Evolutionary conservation across 257 asterid species (phyloP).

Genomic region (Striga asiatica): DNA sequence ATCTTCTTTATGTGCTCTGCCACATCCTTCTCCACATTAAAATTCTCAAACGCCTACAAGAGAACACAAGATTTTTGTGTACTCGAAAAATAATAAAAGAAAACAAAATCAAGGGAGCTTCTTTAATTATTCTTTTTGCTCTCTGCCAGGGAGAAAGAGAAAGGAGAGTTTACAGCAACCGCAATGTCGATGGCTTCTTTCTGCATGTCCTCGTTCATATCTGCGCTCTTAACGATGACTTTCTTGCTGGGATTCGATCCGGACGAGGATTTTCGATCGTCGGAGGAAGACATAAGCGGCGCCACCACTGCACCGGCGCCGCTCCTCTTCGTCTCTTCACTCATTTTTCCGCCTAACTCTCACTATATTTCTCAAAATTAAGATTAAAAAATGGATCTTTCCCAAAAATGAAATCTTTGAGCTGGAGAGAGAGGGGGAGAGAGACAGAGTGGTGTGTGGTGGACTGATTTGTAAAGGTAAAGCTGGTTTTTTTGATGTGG

Average conservation of each 20-base stretch:
- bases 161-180: constrained; percentile 46
- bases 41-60: constrained; percentile 78
- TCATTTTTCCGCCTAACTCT: constrained; percentile 30
- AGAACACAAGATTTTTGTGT: background rate
- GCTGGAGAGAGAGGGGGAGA: constrained; percentile 14
- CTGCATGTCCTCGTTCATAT: constrained; percentile 91
- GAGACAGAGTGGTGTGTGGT: constrained; percentile 15
- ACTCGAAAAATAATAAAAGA: background rate
- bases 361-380: constrained; percentile 9
- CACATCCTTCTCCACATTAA: constrained; percentile 84
- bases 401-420: constrained; percentile 5
- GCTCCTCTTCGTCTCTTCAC: constrained; percentile 57
- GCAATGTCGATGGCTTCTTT: constrained; percentile 95
- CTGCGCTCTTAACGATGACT: constrained; percentile 77
- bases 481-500: constrained; percentile 16
- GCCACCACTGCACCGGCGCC: constrained; percentile 43
- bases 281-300: constrained; percentile 34
- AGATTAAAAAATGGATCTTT: background rate
- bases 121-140: too few species aligned
- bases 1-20: constrained; percentile 93
- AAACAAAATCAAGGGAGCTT: too few species aligned
- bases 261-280: constrained; percentile 48
- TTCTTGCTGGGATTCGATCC: constrained; percentile 53
- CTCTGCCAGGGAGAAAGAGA: background rate
- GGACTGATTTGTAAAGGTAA: constrained; percentile 23